Conservation (phyloP, 2,329 filamentous ascomycete genomes). For the Tolypocladium sp. region DNA sequence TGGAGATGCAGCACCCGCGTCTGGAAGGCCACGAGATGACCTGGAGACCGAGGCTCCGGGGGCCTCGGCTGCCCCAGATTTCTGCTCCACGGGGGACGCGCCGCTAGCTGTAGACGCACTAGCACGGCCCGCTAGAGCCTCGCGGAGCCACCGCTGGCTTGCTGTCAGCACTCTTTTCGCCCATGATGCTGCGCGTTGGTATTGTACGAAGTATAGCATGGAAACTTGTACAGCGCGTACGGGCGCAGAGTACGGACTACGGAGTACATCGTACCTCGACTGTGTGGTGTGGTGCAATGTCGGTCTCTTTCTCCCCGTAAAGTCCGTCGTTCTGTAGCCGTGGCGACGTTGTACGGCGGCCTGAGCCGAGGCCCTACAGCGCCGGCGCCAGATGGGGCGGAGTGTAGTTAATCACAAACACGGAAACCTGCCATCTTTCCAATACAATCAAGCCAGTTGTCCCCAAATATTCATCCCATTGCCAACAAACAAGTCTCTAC, state of each 20-base stretch:
- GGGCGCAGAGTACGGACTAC: no score
- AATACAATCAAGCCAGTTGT: no score
- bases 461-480: no score
- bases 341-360: neutral
- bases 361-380: neutral
- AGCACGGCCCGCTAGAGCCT: neutral
- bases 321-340: neutral
- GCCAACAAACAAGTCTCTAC: no score
- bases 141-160: neutral
- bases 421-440: no score
- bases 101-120: neutral
- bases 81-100: neutral
- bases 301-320: neutral
- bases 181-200: neutral
- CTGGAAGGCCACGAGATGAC: neutral
- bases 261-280: no score
- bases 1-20: no score
- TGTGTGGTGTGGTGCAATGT: neutral
- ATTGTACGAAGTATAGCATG: no score
- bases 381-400: neutral
- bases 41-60: slow-evolving; percentile 9
- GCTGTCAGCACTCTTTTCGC: neutral
- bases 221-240: no score
- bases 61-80: slow-evolving; percentile 11
- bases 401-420: no score